phyloP scores from a whole-genome alignment of 140 eudicot species.

The Artemisia princeps region DNA sequence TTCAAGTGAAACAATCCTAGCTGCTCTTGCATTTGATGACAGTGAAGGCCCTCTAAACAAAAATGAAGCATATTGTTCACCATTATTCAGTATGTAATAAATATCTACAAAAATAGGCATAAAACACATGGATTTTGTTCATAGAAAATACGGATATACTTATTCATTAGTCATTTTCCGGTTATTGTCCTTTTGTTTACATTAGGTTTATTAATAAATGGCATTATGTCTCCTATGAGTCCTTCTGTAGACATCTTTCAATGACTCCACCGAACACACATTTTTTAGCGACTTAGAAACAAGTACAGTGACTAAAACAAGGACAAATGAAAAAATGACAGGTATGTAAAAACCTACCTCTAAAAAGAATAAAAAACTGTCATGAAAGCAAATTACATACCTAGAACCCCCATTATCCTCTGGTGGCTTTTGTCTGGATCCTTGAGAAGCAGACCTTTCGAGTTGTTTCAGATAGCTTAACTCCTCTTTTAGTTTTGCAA shows the following conservation, averaged over 20 bases:
- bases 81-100: not conserved
- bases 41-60: conserved; percentile 43
- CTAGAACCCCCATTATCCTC: conserved; percentile 15
- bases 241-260: no score
- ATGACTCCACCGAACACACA: no score
- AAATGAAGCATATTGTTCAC: not conserved
- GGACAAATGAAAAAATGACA: no score
- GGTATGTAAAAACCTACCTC: no score
- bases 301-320: no score
- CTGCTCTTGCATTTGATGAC: conserved; percentile 75
- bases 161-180: no score
- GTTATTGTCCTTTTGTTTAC: no score
- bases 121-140: not conserved
- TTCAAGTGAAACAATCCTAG: conserved; percentile 79
- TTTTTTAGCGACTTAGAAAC: no score
- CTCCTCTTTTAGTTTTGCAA: conserved; percentile 79
- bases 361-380: not conserved
- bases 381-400: conserved; percentile 25
- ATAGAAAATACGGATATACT: no score
- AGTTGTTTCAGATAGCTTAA: conserved; percentile 64
- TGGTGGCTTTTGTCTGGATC: conserved; percentile 31
- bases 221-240: no score
- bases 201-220: no score
- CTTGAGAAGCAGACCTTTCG: conserved; percentile 60
- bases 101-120: not conserved